Conservation (phyloP, 495 filamentous ascomycete genomes). For the Neurospora africana region DNA sequence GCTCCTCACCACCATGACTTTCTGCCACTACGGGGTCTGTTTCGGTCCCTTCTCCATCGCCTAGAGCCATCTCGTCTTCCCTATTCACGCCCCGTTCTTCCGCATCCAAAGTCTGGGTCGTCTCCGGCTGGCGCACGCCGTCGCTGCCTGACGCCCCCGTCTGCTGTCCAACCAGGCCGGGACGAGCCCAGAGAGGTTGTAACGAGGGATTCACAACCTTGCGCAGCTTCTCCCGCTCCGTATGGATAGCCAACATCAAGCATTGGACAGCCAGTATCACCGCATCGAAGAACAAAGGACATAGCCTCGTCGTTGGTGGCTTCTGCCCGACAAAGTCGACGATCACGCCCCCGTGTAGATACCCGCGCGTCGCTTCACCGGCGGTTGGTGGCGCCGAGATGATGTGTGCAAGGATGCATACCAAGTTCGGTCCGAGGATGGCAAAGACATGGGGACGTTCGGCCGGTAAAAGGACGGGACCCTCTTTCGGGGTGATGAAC, state of each 20-base stretch:
- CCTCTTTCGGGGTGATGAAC: slow-evolving; percentile 70
- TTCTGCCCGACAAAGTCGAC: slow-evolving; percentile 81
- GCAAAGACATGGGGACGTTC: slow-evolving; percentile 58
- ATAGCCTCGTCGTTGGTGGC: slow-evolving; percentile 55
- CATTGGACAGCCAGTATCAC: slow-evolving; percentile 58
- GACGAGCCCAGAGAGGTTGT: slow-evolving; percentile 2
- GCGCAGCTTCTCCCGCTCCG: slow-evolving; percentile 53
- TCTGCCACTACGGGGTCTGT: slow-evolving; percentile 28
- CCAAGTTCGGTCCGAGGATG: slow-evolving; percentile 57
- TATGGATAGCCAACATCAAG: slow-evolving; percentile 61
- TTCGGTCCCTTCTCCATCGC: slow-evolving; percentile 39
- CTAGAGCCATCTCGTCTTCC: slow-evolving; percentile 25
- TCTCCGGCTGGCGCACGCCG: slow-evolving; percentile 9
- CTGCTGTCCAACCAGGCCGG: not conserved
- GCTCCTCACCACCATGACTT: slow-evolving; percentile 6
- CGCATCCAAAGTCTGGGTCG: slow-evolving; percentile 60
- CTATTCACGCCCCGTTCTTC: slow-evolving; percentile 70
- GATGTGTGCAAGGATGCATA: slow-evolving; percentile 65
- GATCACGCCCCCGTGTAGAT: slow-evolving; percentile 74
- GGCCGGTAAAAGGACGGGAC: slow-evolving; percentile 44
- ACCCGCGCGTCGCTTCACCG: slow-evolving; percentile 65
- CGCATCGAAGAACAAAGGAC: slow-evolving; percentile 54
- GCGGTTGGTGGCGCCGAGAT: slow-evolving; percentile 52
- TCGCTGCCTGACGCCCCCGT: slow-evolving; percentile 1
- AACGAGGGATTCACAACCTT: slow-evolving; percentile 27